Percentiles rank a stretch among this genome's conserved stretches.
Conservation (phyloP, 306 rosid species). For the Trichosanthes truncata region DNA sequence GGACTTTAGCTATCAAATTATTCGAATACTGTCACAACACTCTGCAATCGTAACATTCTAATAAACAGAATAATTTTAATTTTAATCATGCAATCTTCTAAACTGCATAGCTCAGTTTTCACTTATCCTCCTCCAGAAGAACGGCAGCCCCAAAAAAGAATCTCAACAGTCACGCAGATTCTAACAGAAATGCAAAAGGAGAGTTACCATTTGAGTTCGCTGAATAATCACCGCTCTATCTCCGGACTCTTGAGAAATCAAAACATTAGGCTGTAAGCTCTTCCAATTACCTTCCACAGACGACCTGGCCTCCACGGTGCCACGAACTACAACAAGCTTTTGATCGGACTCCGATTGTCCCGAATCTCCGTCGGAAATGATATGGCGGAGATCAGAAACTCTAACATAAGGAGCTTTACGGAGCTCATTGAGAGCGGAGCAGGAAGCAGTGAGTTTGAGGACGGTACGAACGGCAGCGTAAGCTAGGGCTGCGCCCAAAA, state of each 20-base stretch:
- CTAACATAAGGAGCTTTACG: slow-evolving; percentile 43
- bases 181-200: neutral
- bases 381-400: slow-evolving; percentile 74
- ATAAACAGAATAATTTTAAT: neutral
- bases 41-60: neutral
- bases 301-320: slow-evolving; percentile 60
- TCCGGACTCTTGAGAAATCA: slow-evolving; percentile 55
- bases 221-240: slow-evolving; percentile 63
- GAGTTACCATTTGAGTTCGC: slow-evolving; percentile 57
- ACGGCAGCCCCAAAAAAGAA: neutral
- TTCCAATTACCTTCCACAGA: slow-evolving; percentile 49
- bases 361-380: slow-evolving; percentile 24
- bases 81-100: neutral
- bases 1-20: neutral
- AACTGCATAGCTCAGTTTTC: neutral
- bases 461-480: slow-evolving; percentile 54
- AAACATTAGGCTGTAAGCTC: slow-evolving; percentile 24
- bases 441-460: slow-evolving; percentile 30
- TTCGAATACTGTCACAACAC: neutral
- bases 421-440: slow-evolving; percentile 51
- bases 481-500: slow-evolving; percentile 59
- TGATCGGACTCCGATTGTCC: slow-evolving; percentile 17
- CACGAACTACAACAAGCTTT: slow-evolving; percentile 51
- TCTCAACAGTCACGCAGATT: neutral
- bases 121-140: neutral